phyloP scores from a whole-genome alignment of 495 filamentous ascomycete species.

The Aspergillus egyptiacus region DNA sequence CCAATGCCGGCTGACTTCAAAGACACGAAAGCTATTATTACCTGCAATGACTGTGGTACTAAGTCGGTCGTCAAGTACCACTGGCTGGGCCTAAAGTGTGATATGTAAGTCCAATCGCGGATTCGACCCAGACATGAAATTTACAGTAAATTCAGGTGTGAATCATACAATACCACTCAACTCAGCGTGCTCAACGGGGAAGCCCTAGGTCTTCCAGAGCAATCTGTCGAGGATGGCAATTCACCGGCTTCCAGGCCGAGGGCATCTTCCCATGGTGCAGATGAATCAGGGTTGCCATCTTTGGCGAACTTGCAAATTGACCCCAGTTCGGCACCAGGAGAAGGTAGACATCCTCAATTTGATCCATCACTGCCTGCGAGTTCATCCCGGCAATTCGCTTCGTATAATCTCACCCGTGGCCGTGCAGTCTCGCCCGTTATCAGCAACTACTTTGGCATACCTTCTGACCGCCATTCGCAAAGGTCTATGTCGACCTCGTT shows the following conservation, averaged over 20 bases:
- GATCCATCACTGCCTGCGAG: conserved; percentile 22
- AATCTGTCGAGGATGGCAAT: conserved; percentile 17
- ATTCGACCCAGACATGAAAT: neutral
- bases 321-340: conserved; percentile 26
- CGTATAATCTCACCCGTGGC: conserved; percentile 37
- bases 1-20: conserved; percentile 85
- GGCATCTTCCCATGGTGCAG: conserved; percentile 25
- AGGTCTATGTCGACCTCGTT: conserved; percentile 31
- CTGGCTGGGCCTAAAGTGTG: conserved; percentile 91
- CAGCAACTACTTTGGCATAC: conserved; percentile 44
- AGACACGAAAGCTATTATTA: conserved; percentile 72
- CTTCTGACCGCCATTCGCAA: conserved; percentile 29
- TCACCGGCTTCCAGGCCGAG: conserved; percentile 19
- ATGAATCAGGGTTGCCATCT: conserved; percentile 21
- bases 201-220: conserved; percentile 22
- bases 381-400: conserved; percentile 24
- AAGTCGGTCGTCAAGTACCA: conserved; percentile 84
- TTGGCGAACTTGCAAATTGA: conserved; percentile 28
- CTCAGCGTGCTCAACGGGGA: conserved; percentile 52
- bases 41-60: conserved; percentile 90
- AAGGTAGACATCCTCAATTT: conserved; percentile 25
- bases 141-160: conserved; percentile 45
- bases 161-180: conserved; percentile 79
- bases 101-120: conserved; percentile 43
- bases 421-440: conserved; percentile 37